These are phyloP conservation scores for Calocera viscosa DNA, from an alignment of 768 basidiomycete genomes.

Conservation along the genomic window DNA sequence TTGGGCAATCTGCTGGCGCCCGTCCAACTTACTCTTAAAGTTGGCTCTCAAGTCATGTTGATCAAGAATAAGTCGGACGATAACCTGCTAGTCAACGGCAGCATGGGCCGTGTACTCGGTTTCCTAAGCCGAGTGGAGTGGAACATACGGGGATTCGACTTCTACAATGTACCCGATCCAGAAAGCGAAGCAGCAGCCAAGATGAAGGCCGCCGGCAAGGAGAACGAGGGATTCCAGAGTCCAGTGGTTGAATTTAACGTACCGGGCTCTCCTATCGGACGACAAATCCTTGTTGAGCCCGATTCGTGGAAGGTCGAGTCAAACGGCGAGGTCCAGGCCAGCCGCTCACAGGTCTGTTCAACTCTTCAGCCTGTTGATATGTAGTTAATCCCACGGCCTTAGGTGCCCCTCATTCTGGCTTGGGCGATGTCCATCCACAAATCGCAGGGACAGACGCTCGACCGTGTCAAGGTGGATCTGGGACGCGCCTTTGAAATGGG, in stretches of 20 bases:
- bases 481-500: constrained; percentile 89
- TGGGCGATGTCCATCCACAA: constrained; percentile 99
- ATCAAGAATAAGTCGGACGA: constrained; percentile 75
- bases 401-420: constrained; percentile 78
- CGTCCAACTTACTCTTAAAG: constrained; percentile 48
- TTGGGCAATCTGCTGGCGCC: constrained; percentile 89
- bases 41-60: constrained; percentile 80
- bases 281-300: constrained; percentile 47
- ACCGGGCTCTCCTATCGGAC: constrained; percentile 30
- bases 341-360: constrained; percentile 56
- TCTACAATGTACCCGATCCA: constrained; percentile 11
- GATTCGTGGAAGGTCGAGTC: constrained; percentile 84
- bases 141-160: constrained; percentile 23
- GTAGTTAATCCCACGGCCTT: constrained; percentile 5
- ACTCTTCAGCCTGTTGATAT: not conserved
- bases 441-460: constrained; percentile 91
- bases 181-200: constrained; percentile 15
- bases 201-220: constrained; percentile 24
- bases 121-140: constrained; percentile 49
- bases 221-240: constrained; percentile 25
- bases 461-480: constrained; percentile 88
- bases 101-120: constrained; percentile 69
- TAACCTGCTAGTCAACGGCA: constrained; percentile 85
- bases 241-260: constrained; percentile 72
- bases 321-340: constrained; percentile 71